phyloP scores from a whole-genome alignment of 176 grass and related monocot genomes.

The Phragmites australis region DNA sequence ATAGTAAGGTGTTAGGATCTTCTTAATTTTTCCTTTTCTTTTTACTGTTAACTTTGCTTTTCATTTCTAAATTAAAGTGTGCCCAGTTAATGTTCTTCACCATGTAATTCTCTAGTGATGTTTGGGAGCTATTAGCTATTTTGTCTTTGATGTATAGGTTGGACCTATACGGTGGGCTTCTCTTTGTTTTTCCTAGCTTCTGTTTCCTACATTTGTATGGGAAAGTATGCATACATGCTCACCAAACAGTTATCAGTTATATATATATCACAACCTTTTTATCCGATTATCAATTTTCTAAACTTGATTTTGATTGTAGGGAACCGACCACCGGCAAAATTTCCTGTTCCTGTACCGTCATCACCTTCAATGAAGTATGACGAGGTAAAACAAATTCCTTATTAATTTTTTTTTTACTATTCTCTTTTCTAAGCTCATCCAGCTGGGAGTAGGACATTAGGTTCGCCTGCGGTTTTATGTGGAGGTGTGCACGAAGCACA shows the following conservation, averaged over 20 bases:
- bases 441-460: not conserved
- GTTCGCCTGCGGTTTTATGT: not conserved
- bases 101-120: not conserved
- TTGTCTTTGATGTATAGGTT: constrained; percentile 6
- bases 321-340: constrained; percentile 76
- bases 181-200: not conserved
- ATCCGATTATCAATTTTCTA: constrained; percentile 8
- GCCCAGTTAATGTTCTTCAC: not conserved
- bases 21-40: not conserved
- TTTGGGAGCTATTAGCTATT: not conserved
- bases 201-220: not conserved
- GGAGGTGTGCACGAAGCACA: constrained; percentile 13
- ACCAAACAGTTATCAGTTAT: constrained; percentile 3
- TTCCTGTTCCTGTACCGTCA: constrained; percentile 81
- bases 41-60: not conserved
- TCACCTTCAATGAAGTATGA: constrained; percentile 69
- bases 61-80: not conserved
- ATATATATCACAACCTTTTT: constrained; percentile 1
- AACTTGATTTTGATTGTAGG: constrained; percentile 58
- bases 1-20: not conserved
- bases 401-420: not conserved
- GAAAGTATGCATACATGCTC: not conserved
- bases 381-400: constrained; percentile 57
- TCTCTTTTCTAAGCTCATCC: not conserved
- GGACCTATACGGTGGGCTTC: not conserved